Evolutionary conservation across 2,329 filamentous ascomycete species (phyloP).

Genomic region (Neurospora crassa): DNA sequence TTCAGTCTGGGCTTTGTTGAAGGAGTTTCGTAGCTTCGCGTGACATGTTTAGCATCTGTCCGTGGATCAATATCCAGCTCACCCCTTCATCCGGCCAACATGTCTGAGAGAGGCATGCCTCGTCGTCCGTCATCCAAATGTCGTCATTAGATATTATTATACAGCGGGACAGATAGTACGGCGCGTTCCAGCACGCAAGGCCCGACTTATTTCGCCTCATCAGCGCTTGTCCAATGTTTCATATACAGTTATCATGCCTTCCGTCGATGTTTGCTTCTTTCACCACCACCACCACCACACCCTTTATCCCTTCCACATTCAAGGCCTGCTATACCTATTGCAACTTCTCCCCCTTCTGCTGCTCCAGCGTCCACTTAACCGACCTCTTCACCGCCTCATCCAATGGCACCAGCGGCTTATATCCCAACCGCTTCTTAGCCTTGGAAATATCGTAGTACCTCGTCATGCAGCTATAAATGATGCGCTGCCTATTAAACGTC

Average conservation of each 20-base stretch:
- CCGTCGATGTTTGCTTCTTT: neutral
- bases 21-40: neutral
- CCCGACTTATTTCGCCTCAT: neutral
- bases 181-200: neutral
- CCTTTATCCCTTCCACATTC: neutral
- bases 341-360: slow-evolving; percentile 28
- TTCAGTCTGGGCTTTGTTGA: neutral
- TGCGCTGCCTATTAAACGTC: slow-evolving; percentile 49
- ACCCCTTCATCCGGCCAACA: neutral
- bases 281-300: neutral
- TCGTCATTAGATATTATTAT: neutral
- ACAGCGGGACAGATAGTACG: neutral
- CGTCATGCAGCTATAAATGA: slow-evolving; percentile 63
- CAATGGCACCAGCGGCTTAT: slow-evolving; percentile 56
- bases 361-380: slow-evolving; percentile 45
- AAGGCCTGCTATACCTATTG: slow-evolving; percentile 1
- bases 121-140: neutral
- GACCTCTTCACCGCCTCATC: slow-evolving; percentile 52
- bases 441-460: slow-evolving; percentile 71
- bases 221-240: neutral
- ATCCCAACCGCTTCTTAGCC: slow-evolving; percentile 61
- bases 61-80: neutral
- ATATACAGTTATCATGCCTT: neutral
- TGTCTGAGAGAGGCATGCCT: neutral
- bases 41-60: neutral